Evolutionary conservation across 306 rosid species (phyloP).

Genomic region (Cicer yamashitae): DNA sequence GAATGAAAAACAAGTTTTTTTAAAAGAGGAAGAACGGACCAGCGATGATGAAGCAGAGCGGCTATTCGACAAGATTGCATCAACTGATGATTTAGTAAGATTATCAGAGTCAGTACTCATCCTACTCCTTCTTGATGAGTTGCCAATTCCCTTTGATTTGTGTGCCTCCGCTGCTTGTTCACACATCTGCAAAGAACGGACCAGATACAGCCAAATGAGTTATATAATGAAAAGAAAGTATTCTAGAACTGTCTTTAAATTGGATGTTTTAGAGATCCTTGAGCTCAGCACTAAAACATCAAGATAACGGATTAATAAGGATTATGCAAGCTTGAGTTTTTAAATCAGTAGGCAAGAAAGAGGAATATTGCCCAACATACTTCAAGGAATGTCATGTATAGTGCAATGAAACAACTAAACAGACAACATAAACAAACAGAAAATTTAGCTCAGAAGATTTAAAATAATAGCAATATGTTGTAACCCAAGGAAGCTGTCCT

Average conservation of each 20-base stretch:
- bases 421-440: slow-evolving; percentile 30
- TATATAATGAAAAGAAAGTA: slow-evolving; percentile 38
- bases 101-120: slow-evolving; percentile 67
- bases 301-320: slow-evolving; percentile 4
- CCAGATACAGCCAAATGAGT: slow-evolving; percentile 38
- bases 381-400: slow-evolving; percentile 23
- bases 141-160: slow-evolving; percentile 76
- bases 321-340: slow-evolving; percentile 17
- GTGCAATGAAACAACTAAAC: background rate
- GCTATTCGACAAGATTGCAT: slow-evolving; percentile 74
- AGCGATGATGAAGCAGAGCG: slow-evolving; percentile 48
- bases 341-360: slow-evolving; percentile 32
- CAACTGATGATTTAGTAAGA: slow-evolving; percentile 77
- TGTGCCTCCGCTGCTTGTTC: slow-evolving; percentile 98
- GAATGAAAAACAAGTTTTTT: background rate
- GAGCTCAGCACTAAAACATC: slow-evolving; percentile 25
- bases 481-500: slow-evolving; percentile 29
- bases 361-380: slow-evolving; percentile 5
- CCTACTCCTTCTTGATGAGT: slow-evolving; percentile 76
- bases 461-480: slow-evolving; percentile 31
- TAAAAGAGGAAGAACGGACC: slow-evolving; percentile 40
- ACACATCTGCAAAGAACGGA: slow-evolving; percentile 98
- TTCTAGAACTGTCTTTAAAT: slow-evolving; percentile 20
- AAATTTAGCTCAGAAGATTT: slow-evolving; percentile 33
- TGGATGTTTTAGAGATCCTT: slow-evolving; percentile 28